Evolutionary conservation across 768 basidiomycete genomes (phyloP).

Genomic region (Thelephora ganbajun): DNA sequence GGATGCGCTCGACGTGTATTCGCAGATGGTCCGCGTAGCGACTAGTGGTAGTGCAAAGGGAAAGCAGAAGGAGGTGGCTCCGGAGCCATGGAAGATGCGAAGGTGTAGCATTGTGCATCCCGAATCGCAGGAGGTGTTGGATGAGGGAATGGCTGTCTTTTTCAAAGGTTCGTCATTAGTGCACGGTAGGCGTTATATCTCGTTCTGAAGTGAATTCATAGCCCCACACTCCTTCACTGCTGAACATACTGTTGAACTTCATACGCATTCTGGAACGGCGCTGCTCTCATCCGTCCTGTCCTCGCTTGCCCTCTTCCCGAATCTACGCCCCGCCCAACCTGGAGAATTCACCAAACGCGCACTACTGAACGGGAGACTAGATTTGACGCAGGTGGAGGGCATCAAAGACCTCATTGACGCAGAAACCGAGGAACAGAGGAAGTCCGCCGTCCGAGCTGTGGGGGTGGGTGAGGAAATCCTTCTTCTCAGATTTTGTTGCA

Average conservation of each 20-base stretch:
- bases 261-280: constrained; percentile 78
- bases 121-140: constrained; percentile 42
- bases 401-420: constrained; percentile 79
- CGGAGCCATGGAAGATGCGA: constrained; percentile 54
- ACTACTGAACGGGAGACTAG: constrained; percentile 66
- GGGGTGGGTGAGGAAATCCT: constrained; percentile 32
- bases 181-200: neutral
- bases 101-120: constrained; percentile 60
- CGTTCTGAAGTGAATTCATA: constrained; percentile 14
- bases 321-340: constrained; percentile 64
- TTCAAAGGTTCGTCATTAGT: constrained; percentile 45
- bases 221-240: constrained; percentile 76
- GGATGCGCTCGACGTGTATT: constrained; percentile 49
- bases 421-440: constrained; percentile 74
- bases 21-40: constrained; percentile 31
- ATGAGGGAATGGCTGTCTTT: constrained; percentile 72
- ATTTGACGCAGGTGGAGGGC: constrained; percentile 83
- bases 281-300: constrained; percentile 57
- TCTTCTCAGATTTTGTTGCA: neutral
- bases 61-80: constrained; percentile 13
- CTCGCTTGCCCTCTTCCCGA: constrained; percentile 46
- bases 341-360: constrained; percentile 87
- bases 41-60: constrained; percentile 10
- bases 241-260: constrained; percentile 71
- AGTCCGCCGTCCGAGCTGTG: constrained; percentile 53